These are phyloP conservation scores for Ceratobasidium sp. DNA, from an alignment of 1,284 basidiomycete species.

Conservation along the genomic window DNA sequence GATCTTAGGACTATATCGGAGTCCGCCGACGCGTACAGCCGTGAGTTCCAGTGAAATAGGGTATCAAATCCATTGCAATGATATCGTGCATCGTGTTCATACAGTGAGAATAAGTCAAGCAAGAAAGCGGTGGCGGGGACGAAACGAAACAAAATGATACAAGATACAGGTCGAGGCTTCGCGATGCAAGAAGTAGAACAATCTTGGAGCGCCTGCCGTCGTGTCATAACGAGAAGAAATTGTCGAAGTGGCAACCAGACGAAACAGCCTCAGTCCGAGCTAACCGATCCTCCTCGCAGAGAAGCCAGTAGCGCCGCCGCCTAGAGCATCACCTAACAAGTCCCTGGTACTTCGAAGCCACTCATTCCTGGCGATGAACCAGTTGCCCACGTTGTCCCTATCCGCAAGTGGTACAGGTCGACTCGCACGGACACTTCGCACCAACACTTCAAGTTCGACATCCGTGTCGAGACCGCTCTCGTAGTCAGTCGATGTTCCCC, in stretches of 20 bases:
- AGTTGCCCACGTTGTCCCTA: constrained; percentile 58
- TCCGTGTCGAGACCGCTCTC: constrained; percentile 85
- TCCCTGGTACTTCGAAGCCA: constrained; percentile 42
- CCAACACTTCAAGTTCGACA: constrained; percentile 72
- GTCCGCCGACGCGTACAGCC: no score
- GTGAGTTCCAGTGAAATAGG: constrained; percentile 10
- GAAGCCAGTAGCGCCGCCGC: constrained; percentile 39
- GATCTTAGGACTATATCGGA: no score
- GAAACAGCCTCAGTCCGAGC: background rate
- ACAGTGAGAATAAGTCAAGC: constrained; percentile 1
- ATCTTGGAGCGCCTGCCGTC: no score
- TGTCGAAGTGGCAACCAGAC: background rate
- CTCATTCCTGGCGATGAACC: constrained; percentile 50
- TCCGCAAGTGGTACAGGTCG: constrained; percentile 67
- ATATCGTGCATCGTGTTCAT: constrained; percentile 41
- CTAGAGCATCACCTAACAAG: constrained; percentile 37
- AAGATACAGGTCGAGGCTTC: no score
- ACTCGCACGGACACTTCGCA: constrained; percentile 68
- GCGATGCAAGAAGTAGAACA: no score
- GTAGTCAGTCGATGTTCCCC: constrained; percentile 69
- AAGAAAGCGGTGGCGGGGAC: background rate
- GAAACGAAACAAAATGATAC: no score
- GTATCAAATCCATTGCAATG: constrained; percentile 24
- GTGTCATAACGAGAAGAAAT: background rate
- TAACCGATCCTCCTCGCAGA: constrained; percentile 42